Evolutionary conservation across 192 early-diverging fungal species (phyloP), one percentile per base, ranked within the genome.

Genomic region (Tieghemiomyces parasiticus): DNA sequence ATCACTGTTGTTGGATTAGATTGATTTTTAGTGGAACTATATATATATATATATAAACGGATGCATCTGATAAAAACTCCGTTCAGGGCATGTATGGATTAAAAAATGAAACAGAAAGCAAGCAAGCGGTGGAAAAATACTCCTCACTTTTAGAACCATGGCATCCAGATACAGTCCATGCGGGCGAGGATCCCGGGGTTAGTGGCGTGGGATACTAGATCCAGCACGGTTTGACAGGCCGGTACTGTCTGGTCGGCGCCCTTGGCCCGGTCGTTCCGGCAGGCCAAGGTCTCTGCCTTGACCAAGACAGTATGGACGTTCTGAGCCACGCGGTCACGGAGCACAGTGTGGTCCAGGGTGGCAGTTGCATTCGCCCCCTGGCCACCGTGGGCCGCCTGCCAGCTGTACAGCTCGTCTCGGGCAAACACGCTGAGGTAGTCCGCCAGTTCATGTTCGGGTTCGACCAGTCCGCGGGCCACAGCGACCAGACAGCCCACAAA

Each of bases 151-250:
- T 81, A 92, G 28, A 90, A 67, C 86, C 86, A 92, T 6, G 85
- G 87, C 83, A 95, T 76, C 86, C 90, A 99, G 24, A 79, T 77
- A 55, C 89, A 83, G 65, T 97, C 95, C 95, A 97, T 97, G 60
- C 89, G 82, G 3, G 92, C 83, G 67, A 97, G 74, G 66, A 95
- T 97, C 45, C 87, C 79, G 3, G 95, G 92, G 61, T 94, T 93
- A 24, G 78, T 85, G 1, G 95, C 94, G 47, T 88, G 81, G 34
- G 82, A 83, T 60, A 99, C 87, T 60, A 99, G 69, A 54, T 95
- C 93, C 52, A 97, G 74, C 46, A 97, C 72, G 22, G 90, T 88
- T 77, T 91, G 88, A 69, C 85, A 88, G 9, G 79, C 81, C 12
- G 87, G 84, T 34, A 74, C 71, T 19, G 55, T 63, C 2, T 58